Evolutionary conservation across 2,329 filamentous ascomycete species (phyloP), one percentile per base, ranked within the genome.

Genomic region (Colletotrichum lentis): DNA sequence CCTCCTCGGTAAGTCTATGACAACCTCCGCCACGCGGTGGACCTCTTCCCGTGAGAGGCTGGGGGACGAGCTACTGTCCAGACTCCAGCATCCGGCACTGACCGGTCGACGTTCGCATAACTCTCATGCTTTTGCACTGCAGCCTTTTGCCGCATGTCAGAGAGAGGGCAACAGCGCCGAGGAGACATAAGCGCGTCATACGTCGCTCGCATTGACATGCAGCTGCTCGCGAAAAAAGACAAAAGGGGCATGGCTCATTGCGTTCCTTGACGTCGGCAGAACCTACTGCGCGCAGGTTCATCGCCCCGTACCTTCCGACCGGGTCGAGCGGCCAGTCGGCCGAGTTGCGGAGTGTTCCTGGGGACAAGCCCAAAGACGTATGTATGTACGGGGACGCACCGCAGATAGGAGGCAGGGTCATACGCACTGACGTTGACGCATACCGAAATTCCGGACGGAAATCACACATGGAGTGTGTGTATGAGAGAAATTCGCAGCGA

Each of bases 301-400:
- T 50, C 11, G 41, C 47, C n/a, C 31, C 52, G 49, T 27, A 2
- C 18, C 41, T 43, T 47, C 24, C 24, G 31, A 50, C 43, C 53
- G 14, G 56, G 31, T 35, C 31, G 31, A 35, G 22, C 47, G 31
- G 44, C n/a, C 8, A 16, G 65, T 65, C 62, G 65, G 65, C 65
- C 65, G 65, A 61, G 55, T 68, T 65, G 44, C 55, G 49, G 65
- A 56, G 31, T 37, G 53, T 18, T 24, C 11, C n/a, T 27, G n/a
- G 47, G 3, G 11, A 22, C 14, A 31, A 24, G 24, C 18, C 16
- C n/a, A 46, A 18, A 53, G 22, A 44, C 31, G 31, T n/a, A n/a
- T n/a, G n/a, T n/a, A n/a, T n/a, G n/a, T 35, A 35, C n/a, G 37
- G 37, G 44, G 35, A 54, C 52, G 54, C 53, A 46, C 43, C 47